phyloP scores from a whole-genome alignment of 345 rosid genomes.

The Trapa incisa region DNA sequence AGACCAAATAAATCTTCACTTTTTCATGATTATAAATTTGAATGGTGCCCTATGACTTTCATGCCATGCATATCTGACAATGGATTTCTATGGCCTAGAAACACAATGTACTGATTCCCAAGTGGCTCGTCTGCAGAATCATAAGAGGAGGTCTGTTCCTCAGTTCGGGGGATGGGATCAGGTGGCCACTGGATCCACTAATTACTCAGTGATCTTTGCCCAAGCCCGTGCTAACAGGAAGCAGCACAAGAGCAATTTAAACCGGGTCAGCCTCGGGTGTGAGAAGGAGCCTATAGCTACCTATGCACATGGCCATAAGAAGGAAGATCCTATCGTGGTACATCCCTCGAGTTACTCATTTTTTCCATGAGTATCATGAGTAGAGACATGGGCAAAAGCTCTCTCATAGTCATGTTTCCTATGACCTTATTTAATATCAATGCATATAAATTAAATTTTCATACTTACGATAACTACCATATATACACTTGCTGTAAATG shows the following conservation, averaged over 20 bases:
- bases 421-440: conserved; percentile 21
- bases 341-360: background rate
- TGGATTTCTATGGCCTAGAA: background rate
- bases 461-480: conserved; percentile 11
- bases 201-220: conserved; percentile 55
- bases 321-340: conserved; percentile 44
- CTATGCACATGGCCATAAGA: conserved; percentile 4
- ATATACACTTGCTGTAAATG: conserved; percentile 18
- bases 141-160: conserved; percentile 44
- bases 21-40: background rate
- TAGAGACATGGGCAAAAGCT: background rate
- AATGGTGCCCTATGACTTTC: background rate
- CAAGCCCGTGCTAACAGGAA: conserved; percentile 63
- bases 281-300: conserved; percentile 31
- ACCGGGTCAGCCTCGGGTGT: conserved; percentile 37
- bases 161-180: conserved; percentile 82
- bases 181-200: conserved; percentile 25
- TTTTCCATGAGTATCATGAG: background rate
- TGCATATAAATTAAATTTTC: background rate
- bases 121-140: conserved; percentile 16
- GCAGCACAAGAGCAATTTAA: conserved; percentile 30
- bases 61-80: background rate
- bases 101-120: background rate
- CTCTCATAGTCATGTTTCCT: conserved; percentile 12
- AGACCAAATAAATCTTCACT: background rate